Base-by-base conservation (phyloP, 371 early-diverging fungal species). In the Mucor racemosus region DNA sequence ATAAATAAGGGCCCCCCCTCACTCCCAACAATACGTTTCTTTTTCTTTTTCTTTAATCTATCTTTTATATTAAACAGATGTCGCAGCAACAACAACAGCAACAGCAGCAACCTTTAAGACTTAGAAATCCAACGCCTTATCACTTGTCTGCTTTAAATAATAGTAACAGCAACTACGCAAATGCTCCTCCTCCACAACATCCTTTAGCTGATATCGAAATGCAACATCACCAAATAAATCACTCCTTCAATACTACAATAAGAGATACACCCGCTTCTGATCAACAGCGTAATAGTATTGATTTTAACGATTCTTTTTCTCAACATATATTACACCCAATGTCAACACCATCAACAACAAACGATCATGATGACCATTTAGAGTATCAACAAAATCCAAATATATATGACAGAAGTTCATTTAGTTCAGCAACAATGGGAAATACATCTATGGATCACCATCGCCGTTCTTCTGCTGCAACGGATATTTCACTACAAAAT, bases 251-350 rank as follows among this genome's bases (percentile, higher is more conserved):
- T 7, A 44, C 44, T n/a, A n/a, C n/a, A 4, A 44, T 17, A 44
- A 39, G 48, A 65, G 66, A 56, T 34, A 26, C 26, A 26, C 48
- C 69, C 6, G 39, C 57, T 36, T 26, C 40, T 26, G 58, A 38
- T 17, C 58, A 58, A 21, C 48, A 44, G n/a, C 60, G 31, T 38
- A 63, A 41, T 33, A 58, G 38, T 19, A 41, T 74, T 15, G 71
- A 74, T 7, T 74, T 64, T 46, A 39, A 60, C 26, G 69, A 75
- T 41, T 59, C 68, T 0, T 70, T 73, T 39, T 68, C 76, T 4
- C 74, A 71, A 38, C 35, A 70, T n/a, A 48, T 71, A 31, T 57
- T 74, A 46, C 67, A 40, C 41, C 17, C 26, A n/a, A 56, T 56
- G 17, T 69, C 50, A 38, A 26, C 26, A 26, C 26, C 26, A 26